Evolutionary conservation across 257 asterid species (phyloP), one percentile per base, ranked within the genome.

Genomic region (Solanum okadae): DNA sequence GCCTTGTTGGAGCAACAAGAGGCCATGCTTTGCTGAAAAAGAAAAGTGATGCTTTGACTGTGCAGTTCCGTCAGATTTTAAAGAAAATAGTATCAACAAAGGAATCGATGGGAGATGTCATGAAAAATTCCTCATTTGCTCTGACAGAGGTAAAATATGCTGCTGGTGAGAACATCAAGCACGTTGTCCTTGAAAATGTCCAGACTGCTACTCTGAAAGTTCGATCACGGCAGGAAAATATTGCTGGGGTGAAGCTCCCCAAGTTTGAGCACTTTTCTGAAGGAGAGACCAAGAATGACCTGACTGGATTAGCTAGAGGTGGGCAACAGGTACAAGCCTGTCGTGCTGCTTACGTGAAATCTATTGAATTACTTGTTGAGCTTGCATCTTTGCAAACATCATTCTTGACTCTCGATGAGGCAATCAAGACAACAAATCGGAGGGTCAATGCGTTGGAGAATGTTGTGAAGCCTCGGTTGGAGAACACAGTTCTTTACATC

Each of bases 291-390:
- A 92, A 92, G 92, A 92, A 88, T 84, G 93, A 88, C 88, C 87
- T 92, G 90, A 92, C 94, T 73, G 94, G 94, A 63, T 89, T 92
- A 65, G 94, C 93, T 7, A 89, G 93, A 83, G 94, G 93, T 29
- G 94, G 94, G 75, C 94, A 92, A 76, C 94, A 91, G 90, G 92
- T 92, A 83, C 94, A 92, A 79, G 94, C 94, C 63, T 92, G 94
- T 10, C 91, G 92, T 63, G 86, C 76, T 88, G 91, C 94, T 20
- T 92, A 92, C 56, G 94, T 92, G 59, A 92, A 92, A 85, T 90
- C 94, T 49, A 91, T 92, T 68, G 94, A 92, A 88, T 89, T 91
- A 35, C 93, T 91, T 87, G 94, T 91, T 34, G 94, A 92, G 85
- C 94, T 92, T 44, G 94, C 94, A 0, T 92, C 94, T 7, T 90